These are phyloP conservation scores for Talaromyces verruculosus DNA, from an alignment of 2,329 filamentous ascomycete species.

Conservation along the genomic window DNA sequence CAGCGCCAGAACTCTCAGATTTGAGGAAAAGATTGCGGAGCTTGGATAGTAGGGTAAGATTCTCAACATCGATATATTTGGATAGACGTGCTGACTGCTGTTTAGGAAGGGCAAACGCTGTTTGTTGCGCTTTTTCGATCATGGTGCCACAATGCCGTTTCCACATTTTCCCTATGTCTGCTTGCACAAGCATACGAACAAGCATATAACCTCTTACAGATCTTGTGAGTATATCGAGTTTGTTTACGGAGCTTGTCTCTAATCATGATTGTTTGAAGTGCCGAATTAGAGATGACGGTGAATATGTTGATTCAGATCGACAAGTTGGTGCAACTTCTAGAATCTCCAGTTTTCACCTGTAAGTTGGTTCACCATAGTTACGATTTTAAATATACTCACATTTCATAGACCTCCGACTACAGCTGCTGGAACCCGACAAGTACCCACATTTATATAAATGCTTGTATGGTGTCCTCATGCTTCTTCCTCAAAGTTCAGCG, in stretches of 20 bases:
- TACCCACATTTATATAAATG: slow-evolving; percentile 97
- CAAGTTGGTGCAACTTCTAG: slow-evolving; percentile 92
- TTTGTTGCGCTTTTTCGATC: slow-evolving; percentile 93
- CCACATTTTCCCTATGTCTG: slow-evolving; percentile 92
- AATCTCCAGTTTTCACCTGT: slow-evolving; percentile 98
- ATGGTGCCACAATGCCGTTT: slow-evolving; percentile 98
- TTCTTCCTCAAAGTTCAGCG: slow-evolving; percentile 94
- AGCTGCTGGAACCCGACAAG: slow-evolving; percentile 91
- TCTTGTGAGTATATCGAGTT: slow-evolving; percentile 66
- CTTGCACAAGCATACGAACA: slow-evolving; percentile 97
- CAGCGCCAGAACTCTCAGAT: slow-evolving; percentile 88
- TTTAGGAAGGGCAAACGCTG: slow-evolving; percentile 85
- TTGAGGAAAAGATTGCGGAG: slow-evolving; percentile 87
- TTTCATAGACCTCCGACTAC: slow-evolving; percentile 76
- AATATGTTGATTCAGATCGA: slow-evolving; percentile 99
- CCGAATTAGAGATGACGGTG: slow-evolving; percentile 97
- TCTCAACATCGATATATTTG: background rate
- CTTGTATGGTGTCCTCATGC: slow-evolving; percentile 93
- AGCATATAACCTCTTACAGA: slow-evolving; percentile 91
- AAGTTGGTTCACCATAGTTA: slow-evolving; percentile 43
- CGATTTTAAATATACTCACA: slow-evolving; percentile 23
- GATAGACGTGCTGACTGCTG: slow-evolving; percentile 24
- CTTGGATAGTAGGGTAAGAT: slow-evolving; percentile 74
- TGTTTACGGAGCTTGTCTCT: slow-evolving; percentile 17
- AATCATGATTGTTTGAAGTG: slow-evolving; percentile 55